Evolutionary conservation across 257 asterid species (phyloP).

Genomic region (Penstemon newberryi): DNA sequence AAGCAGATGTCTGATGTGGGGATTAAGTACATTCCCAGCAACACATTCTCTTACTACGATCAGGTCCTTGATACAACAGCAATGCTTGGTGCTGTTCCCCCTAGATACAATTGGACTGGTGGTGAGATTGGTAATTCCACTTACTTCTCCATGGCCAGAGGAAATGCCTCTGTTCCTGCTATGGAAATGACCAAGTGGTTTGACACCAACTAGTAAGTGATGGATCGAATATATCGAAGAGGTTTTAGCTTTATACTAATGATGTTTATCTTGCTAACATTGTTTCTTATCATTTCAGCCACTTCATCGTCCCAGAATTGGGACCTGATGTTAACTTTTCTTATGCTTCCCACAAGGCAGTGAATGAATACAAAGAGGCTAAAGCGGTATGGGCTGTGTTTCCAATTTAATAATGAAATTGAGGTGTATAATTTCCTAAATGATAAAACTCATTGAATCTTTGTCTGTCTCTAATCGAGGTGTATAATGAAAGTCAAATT

Average conservation of each 20-base stretch:
- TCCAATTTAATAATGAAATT: not conserved
- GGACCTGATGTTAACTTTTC: slow-evolving; percentile 38
- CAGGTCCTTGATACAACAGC: slow-evolving; percentile 58
- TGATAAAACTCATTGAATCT: not conserved
- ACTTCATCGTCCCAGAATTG: slow-evolving; percentile 41
- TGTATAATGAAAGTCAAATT: not conserved
- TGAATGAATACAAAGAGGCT: slow-evolving; percentile 41
- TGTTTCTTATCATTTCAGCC: slow-evolving; percentile 33
- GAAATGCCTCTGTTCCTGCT: slow-evolving; percentile 57
- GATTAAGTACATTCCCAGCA: slow-evolving; percentile 62
- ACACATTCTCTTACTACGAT: slow-evolving; percentile 54
- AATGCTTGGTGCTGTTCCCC: slow-evolving; percentile 60
- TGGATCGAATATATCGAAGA: not conserved
- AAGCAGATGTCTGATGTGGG: slow-evolving; percentile 58
- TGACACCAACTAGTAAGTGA: slow-evolving; percentile 54
- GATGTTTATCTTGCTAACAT: slow-evolving; percentile 7
- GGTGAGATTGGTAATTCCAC: slow-evolving; percentile 51
- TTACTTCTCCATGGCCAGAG: slow-evolving; percentile 64
- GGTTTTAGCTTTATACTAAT: not conserved
- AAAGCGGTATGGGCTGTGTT: slow-evolving; percentile 31
- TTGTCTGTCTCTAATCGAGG: not conserved
- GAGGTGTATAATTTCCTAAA: not conserved
- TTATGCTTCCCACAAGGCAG: slow-evolving; percentile 41
- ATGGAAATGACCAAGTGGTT: slow-evolving; percentile 64
- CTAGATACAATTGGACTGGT: slow-evolving; percentile 54